These are phyloP conservation scores for Grosmannia serpens DNA, from an alignment of 2,329 filamentous ascomycete species.

Conservation along the genomic window DNA sequence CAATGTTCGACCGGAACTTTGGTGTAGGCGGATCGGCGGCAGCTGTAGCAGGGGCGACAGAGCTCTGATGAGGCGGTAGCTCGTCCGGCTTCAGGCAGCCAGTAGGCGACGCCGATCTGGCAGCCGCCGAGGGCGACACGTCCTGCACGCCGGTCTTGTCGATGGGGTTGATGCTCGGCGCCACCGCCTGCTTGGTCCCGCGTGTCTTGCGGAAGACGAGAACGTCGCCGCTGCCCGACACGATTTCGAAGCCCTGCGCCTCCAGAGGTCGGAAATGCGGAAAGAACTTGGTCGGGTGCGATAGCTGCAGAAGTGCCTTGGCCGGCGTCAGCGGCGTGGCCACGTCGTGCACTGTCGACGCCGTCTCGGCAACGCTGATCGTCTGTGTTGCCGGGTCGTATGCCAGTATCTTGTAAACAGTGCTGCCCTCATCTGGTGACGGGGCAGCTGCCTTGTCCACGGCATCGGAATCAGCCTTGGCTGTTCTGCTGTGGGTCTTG, in stretches of 20 bases:
- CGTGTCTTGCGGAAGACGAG: conserved; percentile 55
- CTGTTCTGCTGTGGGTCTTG: conserved; percentile 14
- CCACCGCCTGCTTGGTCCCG: conserved; percentile 10
- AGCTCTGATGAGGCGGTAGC: conserved; percentile 18
- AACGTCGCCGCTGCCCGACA: conserved; percentile 50
- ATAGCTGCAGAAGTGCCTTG: conserved; percentile 47
- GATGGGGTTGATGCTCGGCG: conserved; percentile 41
- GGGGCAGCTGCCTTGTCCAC: not conserved
- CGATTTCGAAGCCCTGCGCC: conserved; percentile 53
- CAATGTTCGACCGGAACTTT: conserved; percentile 29
- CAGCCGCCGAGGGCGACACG: conserved; percentile 32
- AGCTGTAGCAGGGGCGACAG: conserved; percentile 11
- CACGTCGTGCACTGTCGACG: conserved; percentile 37
- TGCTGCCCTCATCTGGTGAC: not conserved
- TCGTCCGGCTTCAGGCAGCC: conserved; percentile 53
- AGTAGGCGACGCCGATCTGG: conserved; percentile 52
- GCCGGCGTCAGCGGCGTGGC: conserved; percentile 43
- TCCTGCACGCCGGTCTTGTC: conserved; percentile 35
- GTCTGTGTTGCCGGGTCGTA: conserved; percentile 49
- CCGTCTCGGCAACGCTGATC: conserved; percentile 49
- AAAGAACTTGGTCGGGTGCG: conserved; percentile 53
- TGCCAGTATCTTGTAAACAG: conserved; percentile 54
- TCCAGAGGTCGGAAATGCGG: conserved; percentile 49
- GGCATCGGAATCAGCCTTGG: not conserved
- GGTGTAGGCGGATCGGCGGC: conserved; percentile 9